These are phyloP conservation scores for Trichosporon coremiiforme DNA, from an alignment of 1,284 basidiomycete genomes.

Conservation along the genomic window DNA sequence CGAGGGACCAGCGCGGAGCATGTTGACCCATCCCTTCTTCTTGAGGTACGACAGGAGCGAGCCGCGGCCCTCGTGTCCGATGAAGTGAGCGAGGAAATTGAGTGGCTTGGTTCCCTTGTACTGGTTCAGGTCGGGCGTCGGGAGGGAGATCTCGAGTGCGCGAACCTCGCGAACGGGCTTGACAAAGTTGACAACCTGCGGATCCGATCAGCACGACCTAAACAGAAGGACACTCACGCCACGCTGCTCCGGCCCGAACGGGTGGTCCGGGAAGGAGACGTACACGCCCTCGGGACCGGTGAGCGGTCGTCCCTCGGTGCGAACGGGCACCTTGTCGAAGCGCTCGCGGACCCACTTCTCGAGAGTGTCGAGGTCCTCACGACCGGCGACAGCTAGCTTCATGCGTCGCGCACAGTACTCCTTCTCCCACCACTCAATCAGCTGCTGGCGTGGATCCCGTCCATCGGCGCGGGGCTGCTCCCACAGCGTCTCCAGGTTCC, in stretches of 20 bases:
- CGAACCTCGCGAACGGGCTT: conserved; percentile 92
- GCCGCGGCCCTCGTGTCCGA: conserved; percentile 95
- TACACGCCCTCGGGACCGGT: conserved; percentile 51
- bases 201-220: conserved; percentile 20
- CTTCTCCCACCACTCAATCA: conserved; percentile 92
- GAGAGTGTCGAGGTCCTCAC: conserved; percentile 63
- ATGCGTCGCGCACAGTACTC: conserved; percentile 95
- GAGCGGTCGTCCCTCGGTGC: conserved; percentile 42
- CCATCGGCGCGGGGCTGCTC: conserved; percentile 63
- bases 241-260: conserved; percentile 72
- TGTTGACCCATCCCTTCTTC: conserved; percentile 85
- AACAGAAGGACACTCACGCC: conserved; percentile 63
- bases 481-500: conserved; percentile 81
- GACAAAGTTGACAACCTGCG: conserved; percentile 76
- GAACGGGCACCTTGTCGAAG: conserved; percentile 51
- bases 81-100: conserved; percentile 77
- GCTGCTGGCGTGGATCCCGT: conserved; percentile 81
- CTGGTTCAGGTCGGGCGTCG: conserved; percentile 78
- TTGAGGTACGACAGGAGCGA: conserved; percentile 92
- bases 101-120: conserved; percentile 80
- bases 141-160: conserved; percentile 83
- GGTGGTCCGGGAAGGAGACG: conserved; percentile 69
- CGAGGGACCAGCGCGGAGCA: conserved; percentile 72
- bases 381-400: conserved; percentile 87
- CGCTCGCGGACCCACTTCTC: conserved; percentile 53